phyloP scores from a whole-genome alignment of 306 rosid species.

The Acmispon strigosus region DNA sequence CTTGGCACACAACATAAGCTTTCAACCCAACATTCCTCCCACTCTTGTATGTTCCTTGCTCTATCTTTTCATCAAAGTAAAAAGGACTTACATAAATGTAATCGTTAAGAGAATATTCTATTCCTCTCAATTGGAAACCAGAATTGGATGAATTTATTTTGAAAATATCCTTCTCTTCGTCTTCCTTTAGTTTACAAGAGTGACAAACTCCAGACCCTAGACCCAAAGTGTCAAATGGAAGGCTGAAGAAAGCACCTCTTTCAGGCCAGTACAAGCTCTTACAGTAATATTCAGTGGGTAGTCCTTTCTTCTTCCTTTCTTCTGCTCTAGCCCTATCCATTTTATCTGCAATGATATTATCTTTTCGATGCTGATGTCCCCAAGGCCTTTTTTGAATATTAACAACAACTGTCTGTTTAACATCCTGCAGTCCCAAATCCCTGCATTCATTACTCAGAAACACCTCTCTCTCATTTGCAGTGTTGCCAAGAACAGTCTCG shows the following conservation, averaged over 20 bases:
- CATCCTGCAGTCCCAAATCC: constrained; percentile 43
- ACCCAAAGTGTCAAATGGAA: constrained; percentile 60
- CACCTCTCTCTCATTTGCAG: constrained; percentile 82
- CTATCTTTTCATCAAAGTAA: constrained; percentile 53
- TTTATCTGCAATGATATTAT: constrained; percentile 45
- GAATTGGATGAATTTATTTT: constrained; percentile 51
- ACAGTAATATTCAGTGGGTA: constrained; percentile 69
- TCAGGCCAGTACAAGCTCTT: constrained; percentile 86
- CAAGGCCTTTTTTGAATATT: constrained; percentile 47
- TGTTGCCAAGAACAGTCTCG: constrained; percentile 81
- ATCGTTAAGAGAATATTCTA: constrained; percentile 56
- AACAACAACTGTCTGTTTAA: constrained; percentile 42
- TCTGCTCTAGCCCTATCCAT: constrained; percentile 68
- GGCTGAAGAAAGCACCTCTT: constrained; percentile 72
- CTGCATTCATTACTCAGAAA: constrained; percentile 79
- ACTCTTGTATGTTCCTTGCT: constrained; percentile 50
- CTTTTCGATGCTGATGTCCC: constrained; percentile 79
- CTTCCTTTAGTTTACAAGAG: constrained; percentile 57
- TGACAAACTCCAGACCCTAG: constrained; percentile 69
- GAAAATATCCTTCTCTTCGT: constrained; percentile 44
- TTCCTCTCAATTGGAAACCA: constrained; percentile 49
- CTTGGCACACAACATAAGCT: constrained; percentile 78
- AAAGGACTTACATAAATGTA: constrained; percentile 57
- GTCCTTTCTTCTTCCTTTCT: constrained; percentile 73
- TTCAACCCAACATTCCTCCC: constrained; percentile 87